Base-by-base conservation (phyloP, 225 moss, liverwort and hornwort genomes). In the Sphagnum tenellum region DNA sequence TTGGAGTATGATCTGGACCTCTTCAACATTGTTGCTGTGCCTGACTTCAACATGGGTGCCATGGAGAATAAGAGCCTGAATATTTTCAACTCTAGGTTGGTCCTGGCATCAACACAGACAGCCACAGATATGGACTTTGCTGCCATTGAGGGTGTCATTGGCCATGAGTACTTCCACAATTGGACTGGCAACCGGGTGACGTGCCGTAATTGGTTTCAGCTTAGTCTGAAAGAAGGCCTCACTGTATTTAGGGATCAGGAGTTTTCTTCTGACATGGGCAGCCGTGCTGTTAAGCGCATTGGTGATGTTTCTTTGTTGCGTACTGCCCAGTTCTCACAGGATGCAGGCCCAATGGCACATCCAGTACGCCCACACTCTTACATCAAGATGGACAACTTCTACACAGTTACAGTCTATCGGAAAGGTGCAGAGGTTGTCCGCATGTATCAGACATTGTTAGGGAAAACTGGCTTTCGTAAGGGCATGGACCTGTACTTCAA, bases 61-160 rank as follows among this genome's bases (percentile, higher is more conserved):
- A 95, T 95, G 95, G 95, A 95, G 78, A 95, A 95, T 66, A 95
- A 95, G 72, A 95, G 95, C 73, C 79, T 95, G 48, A 95, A 95
- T 59, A 85, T 96, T 70, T 96, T 96, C 80, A 96, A 96, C 76
- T 96, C 95, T 50, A 96, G 86, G 72, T 79, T 96, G 68, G 95
- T 92, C 52, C 74, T 96, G 85, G 95, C 95, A 65, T 92, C 95
- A 6, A 92, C 95, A 6, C 89, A 96, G 75, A 96, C 95, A 51
- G 95, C 95, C 46, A 96, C 95, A 12, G 95, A 96, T 80, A 77
- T 75, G 45, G 95, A 96, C 66, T 96, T 89, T 71, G 86, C 92
- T 69, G 84, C 92, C 3, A 96, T 96, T 70, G 95, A 92, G 73
- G 86, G 95, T 14, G 95, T 96, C 49, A 96, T 96, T 70, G 95